phyloP scores from a whole-genome alignment of 441 rosid species.

The Macaranga tanarius region DNA sequence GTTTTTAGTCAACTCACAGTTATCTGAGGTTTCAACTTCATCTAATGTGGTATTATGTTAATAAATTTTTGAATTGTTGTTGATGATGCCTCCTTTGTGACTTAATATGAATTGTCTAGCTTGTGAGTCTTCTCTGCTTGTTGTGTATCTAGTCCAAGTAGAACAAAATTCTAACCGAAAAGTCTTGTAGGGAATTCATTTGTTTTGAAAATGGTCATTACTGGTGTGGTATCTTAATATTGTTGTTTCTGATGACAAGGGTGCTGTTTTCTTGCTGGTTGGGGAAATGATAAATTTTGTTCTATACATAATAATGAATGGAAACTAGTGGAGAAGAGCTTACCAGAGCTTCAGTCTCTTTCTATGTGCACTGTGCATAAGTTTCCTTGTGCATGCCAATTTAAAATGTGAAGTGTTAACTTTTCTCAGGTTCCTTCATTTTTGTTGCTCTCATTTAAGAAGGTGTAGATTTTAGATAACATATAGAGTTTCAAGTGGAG shows the following conservation, averaged over 20 bases:
- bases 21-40: constrained; percentile 32
- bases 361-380: background rate
- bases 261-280: constrained; percentile 20
- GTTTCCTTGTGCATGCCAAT: background rate
- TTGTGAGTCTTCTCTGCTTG: constrained; percentile 32
- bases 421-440: background rate
- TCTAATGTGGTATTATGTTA: constrained; percentile 28
- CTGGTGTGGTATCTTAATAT: constrained; percentile 22
- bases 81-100: constrained; percentile 28
- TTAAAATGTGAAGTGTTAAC: background rate
- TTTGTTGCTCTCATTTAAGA: background rate
- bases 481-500: background rate
- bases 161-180: constrained; percentile 28
- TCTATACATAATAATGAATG: constrained; percentile 28
- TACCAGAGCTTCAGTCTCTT: constrained; percentile 11
- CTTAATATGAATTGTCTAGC: constrained; percentile 33
- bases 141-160: constrained; percentile 29
- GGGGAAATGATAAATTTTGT: constrained; percentile 23
- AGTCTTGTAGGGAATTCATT: constrained; percentile 22
- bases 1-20: constrained; percentile 27
- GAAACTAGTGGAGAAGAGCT: background rate
- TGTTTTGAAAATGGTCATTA: constrained; percentile 25
- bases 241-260: constrained; percentile 25
- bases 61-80: constrained; percentile 31
- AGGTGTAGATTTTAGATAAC: background rate